These are phyloP conservation scores for Tetrahymena borealis DNA, from an alignment of 73 alveolate species.

Conservation along the genomic window DNA sequence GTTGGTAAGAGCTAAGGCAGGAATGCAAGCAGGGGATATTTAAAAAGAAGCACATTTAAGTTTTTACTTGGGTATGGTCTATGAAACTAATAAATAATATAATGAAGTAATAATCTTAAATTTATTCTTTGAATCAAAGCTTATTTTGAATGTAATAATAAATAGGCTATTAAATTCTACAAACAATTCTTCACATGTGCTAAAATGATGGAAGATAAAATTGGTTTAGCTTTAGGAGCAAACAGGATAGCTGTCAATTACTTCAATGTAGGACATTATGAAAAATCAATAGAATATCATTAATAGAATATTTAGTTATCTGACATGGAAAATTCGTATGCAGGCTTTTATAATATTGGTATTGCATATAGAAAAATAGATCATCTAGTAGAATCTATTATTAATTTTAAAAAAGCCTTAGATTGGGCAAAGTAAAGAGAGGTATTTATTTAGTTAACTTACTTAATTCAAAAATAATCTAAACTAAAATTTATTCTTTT, in stretches of 20 bases:
- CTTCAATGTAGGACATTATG: constrained; percentile 77
- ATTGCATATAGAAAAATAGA: constrained; percentile 77
- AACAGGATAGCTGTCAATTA: constrained; percentile 94
- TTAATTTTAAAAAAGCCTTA: constrained; percentile 78
- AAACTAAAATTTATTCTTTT: background rate
- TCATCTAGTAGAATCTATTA: constrained; percentile 59
- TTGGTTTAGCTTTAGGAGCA: constrained; percentile 95
- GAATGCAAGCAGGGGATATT: constrained; percentile 94
- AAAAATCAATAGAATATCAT: constrained; percentile 88
- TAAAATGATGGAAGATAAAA: constrained; percentile 92
- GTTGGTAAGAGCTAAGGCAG: constrained; percentile 94
- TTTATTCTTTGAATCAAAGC: background rate
- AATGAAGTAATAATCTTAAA: constrained; percentile 23
- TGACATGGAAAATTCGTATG: constrained; percentile 91
- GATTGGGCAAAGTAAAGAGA: constrained; percentile 88
- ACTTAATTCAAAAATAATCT: background rate
- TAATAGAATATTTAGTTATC: constrained; percentile 82
- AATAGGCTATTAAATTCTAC: constrained; percentile 80
- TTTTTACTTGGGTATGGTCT: constrained; percentile 87
- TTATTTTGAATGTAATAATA: background rate
- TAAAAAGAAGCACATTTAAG: constrained; percentile 98
- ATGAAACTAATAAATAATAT: constrained; percentile 88
- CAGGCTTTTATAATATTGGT: constrained; percentile 94
- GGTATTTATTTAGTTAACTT: background rate
- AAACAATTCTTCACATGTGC: constrained; percentile 96